A percentile compares a stretch with the other conserved stretches of the same genome.
These are phyloP conservation scores for Achaetomium macrosporum DNA, from an alignment of 2,329 filamentous ascomycete genomes.

Conservation along the genomic window DNA sequence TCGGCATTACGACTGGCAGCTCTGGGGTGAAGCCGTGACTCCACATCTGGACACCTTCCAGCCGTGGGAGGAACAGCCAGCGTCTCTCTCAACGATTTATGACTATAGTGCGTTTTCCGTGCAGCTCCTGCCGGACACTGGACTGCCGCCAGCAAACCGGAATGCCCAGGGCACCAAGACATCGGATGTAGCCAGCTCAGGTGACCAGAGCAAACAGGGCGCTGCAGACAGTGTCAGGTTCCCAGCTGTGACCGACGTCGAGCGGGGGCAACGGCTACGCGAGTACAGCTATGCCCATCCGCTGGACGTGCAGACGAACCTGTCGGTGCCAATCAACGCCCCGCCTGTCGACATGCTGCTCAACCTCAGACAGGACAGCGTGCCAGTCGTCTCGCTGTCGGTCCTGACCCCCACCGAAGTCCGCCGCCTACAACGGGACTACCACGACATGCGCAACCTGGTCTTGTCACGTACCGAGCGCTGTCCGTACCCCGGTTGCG, in stretches of 20 bases:
- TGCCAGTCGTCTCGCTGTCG: constrained; percentile 34
- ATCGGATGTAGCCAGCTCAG: not conserved
- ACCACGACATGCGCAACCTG: constrained; percentile 31
- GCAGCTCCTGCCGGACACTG: not conserved
- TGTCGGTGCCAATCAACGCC: constrained; percentile 32
- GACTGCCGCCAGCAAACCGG: not conserved
- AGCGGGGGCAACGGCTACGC: constrained; percentile 18
- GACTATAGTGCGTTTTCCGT: not conserved
- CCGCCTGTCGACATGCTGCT: constrained; percentile 34
- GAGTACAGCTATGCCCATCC: constrained; percentile 27
- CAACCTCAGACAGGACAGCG: constrained; percentile 19
- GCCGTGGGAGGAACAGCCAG: constrained; percentile 9
- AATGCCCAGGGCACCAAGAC: not conserved
- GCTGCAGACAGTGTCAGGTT: not conserved
- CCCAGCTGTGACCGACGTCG: not conserved
- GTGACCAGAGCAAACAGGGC: not conserved
- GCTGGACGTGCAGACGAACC: constrained; percentile 23
- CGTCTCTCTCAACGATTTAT: not conserved
- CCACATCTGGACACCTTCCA: constrained; percentile 7
- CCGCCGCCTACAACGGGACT: constrained; percentile 31
- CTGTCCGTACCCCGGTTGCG: constrained; percentile 38
- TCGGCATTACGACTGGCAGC: constrained; percentile 17
- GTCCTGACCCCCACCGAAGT: constrained; percentile 39
- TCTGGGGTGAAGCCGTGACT: constrained; percentile 3
- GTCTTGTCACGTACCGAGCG: constrained; percentile 30